phyloP scores from a whole-genome alignment of 164 flowering plant species.

The Kalanchoe fedtschenkoi region DNA sequence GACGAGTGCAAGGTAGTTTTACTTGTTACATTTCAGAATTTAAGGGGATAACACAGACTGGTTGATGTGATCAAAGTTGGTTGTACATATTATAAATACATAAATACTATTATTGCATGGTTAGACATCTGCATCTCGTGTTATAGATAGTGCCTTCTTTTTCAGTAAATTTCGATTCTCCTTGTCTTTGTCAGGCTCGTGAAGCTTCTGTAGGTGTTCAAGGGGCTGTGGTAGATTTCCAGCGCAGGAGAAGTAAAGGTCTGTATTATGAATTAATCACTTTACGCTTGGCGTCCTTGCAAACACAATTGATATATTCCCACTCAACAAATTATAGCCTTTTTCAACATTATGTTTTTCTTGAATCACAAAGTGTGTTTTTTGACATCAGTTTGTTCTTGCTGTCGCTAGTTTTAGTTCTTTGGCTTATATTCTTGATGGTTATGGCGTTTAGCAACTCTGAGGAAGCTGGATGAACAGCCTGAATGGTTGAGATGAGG shows the following conservation, averaged over 20 bases:
- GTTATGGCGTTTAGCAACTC: slow-evolving; percentile 42
- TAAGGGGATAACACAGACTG: too few species aligned
- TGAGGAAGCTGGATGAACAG: slow-evolving; percentile 95
- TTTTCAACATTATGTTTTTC: too few species aligned
- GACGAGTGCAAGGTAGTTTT: slow-evolving; percentile 93
- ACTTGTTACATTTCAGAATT: too few species aligned
- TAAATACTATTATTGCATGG: slow-evolving; percentile 1
- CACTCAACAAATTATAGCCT: too few species aligned
- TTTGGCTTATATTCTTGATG: background rate
- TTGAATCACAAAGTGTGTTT: background rate
- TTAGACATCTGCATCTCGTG: background rate
- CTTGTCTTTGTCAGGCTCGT: slow-evolving; percentile 49
- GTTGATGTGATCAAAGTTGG: too few species aligned
- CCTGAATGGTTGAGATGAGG: slow-evolving; percentile 97
- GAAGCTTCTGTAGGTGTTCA: slow-evolving; percentile 73
- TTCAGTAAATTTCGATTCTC: background rate
- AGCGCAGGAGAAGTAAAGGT: slow-evolving; percentile 93
- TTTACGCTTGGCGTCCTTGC: too few species aligned
- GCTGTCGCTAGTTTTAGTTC: background rate
- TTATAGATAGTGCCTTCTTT: background rate
- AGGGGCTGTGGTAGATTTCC: slow-evolving; percentile 80
- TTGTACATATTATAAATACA: too few species aligned
- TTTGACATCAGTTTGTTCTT: background rate
- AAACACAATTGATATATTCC: too few species aligned
- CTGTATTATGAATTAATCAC: slow-evolving; percentile 7